Evolutionary conservation across 1,284 basidiomycete species (phyloP).

Genomic region (Phlebopus sp.): DNA sequence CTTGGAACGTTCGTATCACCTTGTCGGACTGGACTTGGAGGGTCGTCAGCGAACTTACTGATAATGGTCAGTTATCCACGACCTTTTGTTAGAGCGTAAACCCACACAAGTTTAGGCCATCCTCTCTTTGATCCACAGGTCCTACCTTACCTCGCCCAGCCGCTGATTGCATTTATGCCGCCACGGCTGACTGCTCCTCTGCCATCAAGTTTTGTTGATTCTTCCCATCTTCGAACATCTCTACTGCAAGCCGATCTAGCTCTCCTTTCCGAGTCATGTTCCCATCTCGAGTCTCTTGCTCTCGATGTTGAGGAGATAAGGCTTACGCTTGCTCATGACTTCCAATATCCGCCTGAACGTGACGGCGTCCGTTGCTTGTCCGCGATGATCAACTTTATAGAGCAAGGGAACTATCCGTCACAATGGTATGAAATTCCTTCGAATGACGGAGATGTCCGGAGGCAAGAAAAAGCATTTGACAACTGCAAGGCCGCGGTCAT

Average conservation of each 20-base stretch:
- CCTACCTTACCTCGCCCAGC: constrained; percentile 59
- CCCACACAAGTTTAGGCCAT: constrained; percentile 36
- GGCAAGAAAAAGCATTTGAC: constrained; percentile 70
- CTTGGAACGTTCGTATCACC: constrained; percentile 63
- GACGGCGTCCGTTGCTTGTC: constrained; percentile 57
- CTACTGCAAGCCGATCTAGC: constrained; percentile 70
- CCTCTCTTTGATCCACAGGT: constrained; percentile 59
- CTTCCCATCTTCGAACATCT: constrained; percentile 44
- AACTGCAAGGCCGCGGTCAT: constrained; percentile 82
- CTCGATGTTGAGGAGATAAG: constrained; percentile 75
- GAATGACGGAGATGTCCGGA: constrained; percentile 44
- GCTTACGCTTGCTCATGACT: constrained; percentile 64
- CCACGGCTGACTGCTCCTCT: constrained; percentile 42
- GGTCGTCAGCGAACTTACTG: constrained; percentile 62
- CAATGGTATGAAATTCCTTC: constrained; percentile 51
- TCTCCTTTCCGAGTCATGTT: constrained; percentile 68
- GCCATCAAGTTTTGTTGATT: constrained; percentile 39
- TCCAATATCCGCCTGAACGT: constrained; percentile 56
- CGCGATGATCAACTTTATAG: constrained; percentile 69
- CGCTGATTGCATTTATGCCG: constrained; percentile 56
- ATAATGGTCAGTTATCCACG: constrained; percentile 45
- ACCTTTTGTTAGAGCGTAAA: constrained; percentile 11
- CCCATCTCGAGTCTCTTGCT: constrained; percentile 69
- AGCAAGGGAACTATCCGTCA: constrained; percentile 60
- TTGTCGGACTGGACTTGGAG: constrained; percentile 77